These are phyloP conservation scores for Neofusicoccum sp. DNA, from an alignment of 2,329 filamentous ascomycete species.

Conservation along the genomic window DNA sequence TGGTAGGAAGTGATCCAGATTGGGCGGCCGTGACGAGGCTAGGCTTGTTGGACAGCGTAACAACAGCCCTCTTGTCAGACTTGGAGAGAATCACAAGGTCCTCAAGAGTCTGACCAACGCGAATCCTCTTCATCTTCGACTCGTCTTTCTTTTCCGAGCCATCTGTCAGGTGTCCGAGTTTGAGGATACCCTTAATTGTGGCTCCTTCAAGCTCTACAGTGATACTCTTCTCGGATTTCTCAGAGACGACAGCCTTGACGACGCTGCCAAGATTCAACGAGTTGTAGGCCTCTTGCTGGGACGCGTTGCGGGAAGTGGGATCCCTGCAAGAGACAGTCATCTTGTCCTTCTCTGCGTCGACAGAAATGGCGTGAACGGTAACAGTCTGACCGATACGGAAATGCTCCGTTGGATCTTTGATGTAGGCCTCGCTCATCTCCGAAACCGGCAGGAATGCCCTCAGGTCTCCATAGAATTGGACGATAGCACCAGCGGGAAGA, in stretches of 20 bases:
- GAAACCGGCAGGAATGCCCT: slow-evolving; percentile 86
- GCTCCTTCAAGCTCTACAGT: slow-evolving; percentile 71
- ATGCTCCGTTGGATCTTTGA: slow-evolving; percentile 82
- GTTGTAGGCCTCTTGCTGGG: slow-evolving; percentile 70
- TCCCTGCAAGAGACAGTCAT: slow-evolving; percentile 94
- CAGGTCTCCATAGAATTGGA: slow-evolving; percentile 86
- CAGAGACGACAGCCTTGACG: slow-evolving; percentile 67
- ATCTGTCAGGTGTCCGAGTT: slow-evolving; percentile 78
- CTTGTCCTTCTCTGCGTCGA: slow-evolving; percentile 68
- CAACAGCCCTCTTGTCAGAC: slow-evolving; percentile 69
- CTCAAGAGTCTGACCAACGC: slow-evolving; percentile 77
- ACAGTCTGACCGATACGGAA: slow-evolving; percentile 90
- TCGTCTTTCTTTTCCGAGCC: slow-evolving; percentile 76
- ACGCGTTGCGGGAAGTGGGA: slow-evolving; percentile 72
- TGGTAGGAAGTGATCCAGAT: slow-evolving; percentile 67
- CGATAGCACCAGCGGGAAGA: slow-evolving; percentile 73
- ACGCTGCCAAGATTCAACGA: slow-evolving; percentile 70
- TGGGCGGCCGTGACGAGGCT: slow-evolving; percentile 75
- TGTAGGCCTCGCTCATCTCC: slow-evolving; percentile 98
- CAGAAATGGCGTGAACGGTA: slow-evolving; percentile 79
- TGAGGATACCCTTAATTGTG: slow-evolving; percentile 74
- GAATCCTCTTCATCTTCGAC: slow-evolving; percentile 74
- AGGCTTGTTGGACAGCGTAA: slow-evolving; percentile 79
- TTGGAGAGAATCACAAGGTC: slow-evolving; percentile 88
- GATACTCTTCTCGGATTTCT: slow-evolving; percentile 43